Evolutionary conservation across 2,329 filamentous ascomycete genomes (phyloP).

Genomic region (Sporothrix euskadiensis): DNA sequence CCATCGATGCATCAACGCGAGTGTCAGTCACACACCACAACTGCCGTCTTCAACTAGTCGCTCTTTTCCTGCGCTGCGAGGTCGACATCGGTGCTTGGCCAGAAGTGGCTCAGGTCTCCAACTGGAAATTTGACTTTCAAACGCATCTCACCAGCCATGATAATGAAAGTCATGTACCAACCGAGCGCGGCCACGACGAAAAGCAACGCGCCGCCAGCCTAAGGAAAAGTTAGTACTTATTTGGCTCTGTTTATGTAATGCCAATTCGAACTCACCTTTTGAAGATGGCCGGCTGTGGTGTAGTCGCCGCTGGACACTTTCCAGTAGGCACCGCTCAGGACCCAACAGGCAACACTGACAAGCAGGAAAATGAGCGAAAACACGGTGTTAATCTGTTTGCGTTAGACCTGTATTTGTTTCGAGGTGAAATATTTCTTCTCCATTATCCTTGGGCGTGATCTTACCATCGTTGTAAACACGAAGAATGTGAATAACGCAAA

Average conservation of each 20-base stretch:
- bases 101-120: not conserved
- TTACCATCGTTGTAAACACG: conserved; percentile 5
- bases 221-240: not conserved
- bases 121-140: conserved; percentile 4
- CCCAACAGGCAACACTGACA: conserved; percentile 14
- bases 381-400: not conserved
- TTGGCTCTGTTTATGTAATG: too few species aligned
- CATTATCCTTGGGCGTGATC: too few species aligned
- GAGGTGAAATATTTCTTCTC: too few species aligned
- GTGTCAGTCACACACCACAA: not conserved
- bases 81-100: conserved; percentile 11
- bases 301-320: conserved; percentile 5
- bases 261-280: not conserved
- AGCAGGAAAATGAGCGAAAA: not conserved
- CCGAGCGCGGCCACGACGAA: conserved; percentile 8
- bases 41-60: not conserved
- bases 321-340: not conserved
- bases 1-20: not conserved
- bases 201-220: not conserved
- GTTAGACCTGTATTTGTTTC: too few species aligned
- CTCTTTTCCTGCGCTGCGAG: not conserved
- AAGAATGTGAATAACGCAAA: conserved; percentile 9
- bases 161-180: conserved; percentile 13
- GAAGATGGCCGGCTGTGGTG: not conserved
- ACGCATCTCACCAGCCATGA: conserved; percentile 9